Evolutionary conservation across 441 rosid species (phyloP).

Genomic region (Erysimum cheiri): DNA sequence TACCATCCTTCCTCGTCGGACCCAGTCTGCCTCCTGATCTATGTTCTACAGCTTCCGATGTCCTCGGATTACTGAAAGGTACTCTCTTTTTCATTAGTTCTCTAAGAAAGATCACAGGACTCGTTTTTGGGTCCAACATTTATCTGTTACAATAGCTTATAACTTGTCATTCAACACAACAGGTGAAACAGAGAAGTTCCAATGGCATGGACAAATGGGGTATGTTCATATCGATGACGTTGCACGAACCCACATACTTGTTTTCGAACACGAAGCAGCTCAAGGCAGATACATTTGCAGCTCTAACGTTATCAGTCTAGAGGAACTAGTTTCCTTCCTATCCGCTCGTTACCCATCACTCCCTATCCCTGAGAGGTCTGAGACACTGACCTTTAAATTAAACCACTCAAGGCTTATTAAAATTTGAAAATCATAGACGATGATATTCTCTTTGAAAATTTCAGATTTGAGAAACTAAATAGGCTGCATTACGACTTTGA

Average conservation of each 20-base stretch:
- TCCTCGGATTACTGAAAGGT: constrained; percentile 80
- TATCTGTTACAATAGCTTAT: neutral
- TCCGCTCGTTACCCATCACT: constrained; percentile 66
- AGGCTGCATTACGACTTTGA: constrained; percentile 66
- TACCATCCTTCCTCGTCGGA: constrained; percentile 80
- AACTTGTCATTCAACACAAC: constrained; percentile 32
- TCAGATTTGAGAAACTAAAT: constrained; percentile 61
- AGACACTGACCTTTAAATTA: neutral
- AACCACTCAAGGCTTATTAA: neutral
- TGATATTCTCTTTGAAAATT: constrained; percentile 1
- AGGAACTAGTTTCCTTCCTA: constrained; percentile 58
- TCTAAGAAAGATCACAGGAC: constrained; percentile 2
- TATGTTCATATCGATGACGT: constrained; percentile 83
- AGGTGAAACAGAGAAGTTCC: constrained; percentile 72
- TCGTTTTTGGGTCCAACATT: neutral
- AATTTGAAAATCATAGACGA: neutral
- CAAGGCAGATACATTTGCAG: constrained; percentile 69
- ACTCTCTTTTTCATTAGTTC: neutral
- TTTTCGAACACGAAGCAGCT: constrained; percentile 60
- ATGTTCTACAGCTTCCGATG: constrained; percentile 81
- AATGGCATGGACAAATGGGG: constrained; percentile 87
- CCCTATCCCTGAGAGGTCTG: constrained; percentile 62
- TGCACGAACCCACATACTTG: constrained; percentile 73
- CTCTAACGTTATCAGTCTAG: constrained; percentile 58
- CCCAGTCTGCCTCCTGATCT: constrained; percentile 77